phyloP scores from a whole-genome alignment of 2,329 filamentous ascomycete species.

The Fusarium brevicatenulatum region DNA sequence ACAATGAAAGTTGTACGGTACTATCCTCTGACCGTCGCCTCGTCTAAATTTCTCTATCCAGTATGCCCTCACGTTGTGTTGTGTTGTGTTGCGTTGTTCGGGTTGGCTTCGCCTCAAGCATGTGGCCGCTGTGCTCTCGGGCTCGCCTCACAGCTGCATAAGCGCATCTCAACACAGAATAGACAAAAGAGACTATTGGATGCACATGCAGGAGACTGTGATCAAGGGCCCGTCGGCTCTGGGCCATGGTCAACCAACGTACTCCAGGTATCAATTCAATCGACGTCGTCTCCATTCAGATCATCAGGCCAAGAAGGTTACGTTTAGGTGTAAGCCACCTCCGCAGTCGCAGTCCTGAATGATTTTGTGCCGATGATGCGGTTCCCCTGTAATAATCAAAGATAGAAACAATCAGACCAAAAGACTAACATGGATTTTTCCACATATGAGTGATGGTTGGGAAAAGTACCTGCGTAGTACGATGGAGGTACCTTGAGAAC shows the following conservation, averaged over 20 bases:
- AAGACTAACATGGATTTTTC: background rate
- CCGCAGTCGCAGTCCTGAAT: background rate
- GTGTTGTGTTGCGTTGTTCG: background rate
- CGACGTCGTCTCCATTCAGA: background rate
- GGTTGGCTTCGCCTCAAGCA: background rate
- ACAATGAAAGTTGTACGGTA: background rate
- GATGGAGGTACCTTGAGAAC: background rate
- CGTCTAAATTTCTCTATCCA: background rate
- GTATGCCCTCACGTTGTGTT: background rate
- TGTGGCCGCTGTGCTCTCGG: background rate
- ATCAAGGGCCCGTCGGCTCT: background rate
- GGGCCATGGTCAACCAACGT: background rate
- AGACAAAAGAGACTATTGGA: background rate
- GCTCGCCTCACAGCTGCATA: background rate
- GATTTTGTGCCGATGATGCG: background rate
- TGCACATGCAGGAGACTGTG: background rate
- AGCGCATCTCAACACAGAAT: background rate
- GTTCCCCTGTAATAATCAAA: constrained; percentile 2
- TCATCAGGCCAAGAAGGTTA: constrained; percentile 9
- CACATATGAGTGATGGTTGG: background rate
- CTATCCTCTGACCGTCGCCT: background rate
- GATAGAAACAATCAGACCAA: background rate
- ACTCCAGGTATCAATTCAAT: background rate
- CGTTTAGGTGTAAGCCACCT: constrained; percentile 1
- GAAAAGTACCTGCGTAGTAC: background rate